A percentile compares a stretch with the other conserved stretches of the same genome.
Conservation (phyloP, 2,329 filamentous ascomycete species). For the Colletotrichum theobromicola region DNA sequence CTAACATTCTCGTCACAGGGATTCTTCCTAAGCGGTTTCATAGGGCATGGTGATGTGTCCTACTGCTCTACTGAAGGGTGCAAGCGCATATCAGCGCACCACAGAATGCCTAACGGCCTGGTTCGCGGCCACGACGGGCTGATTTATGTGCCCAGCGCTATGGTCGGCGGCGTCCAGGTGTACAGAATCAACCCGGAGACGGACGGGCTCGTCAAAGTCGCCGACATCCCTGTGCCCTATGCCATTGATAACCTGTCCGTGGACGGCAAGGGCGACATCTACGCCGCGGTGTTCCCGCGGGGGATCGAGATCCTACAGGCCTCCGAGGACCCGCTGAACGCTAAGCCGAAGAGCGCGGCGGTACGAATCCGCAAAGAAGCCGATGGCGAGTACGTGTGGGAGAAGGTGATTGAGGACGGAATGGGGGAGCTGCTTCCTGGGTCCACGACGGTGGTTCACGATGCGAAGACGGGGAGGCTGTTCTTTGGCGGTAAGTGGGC, state of each 20-base stretch:
- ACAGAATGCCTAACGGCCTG: slow-evolving; percentile 37
- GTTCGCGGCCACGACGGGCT: slow-evolving; percentile 26
- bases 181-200: slow-evolving; percentile 2
- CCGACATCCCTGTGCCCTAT: slow-evolving; percentile 24
- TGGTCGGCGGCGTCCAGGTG: slow-evolving; percentile 26
- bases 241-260: slow-evolving; percentile 30
- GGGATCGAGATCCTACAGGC: slow-evolving; percentile 16
- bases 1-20: slow-evolving; percentile 1
- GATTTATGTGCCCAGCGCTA: slow-evolving; percentile 35
- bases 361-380: slow-evolving; percentile 25
- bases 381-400: slow-evolving; percentile 20
- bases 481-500: slow-evolving; percentile 29
- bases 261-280: slow-evolving; percentile 29
- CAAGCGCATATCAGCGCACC: slow-evolving; percentile 23
- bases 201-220: slow-evolving; percentile 22
- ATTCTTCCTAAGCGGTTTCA: slow-evolving; percentile 23
- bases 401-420: slow-evolving; percentile 32
- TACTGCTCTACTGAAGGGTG: slow-evolving; percentile 30
- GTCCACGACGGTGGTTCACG: slow-evolving; percentile 29
- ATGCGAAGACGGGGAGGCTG: slow-evolving; percentile 30
- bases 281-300: slow-evolving; percentile 27
- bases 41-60: slow-evolving; percentile 30
- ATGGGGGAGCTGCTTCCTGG: slow-evolving; percentile 27
- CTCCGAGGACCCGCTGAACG: slow-evolving; percentile 24
- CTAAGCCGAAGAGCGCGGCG: slow-evolving; percentile 19